A percentile compares a stretch with the other conserved stretches of the same genome.
Evolutionary conservation across 257 asterid species (phyloP).

Genomic region (Jaltomata sinuosa): DNA sequence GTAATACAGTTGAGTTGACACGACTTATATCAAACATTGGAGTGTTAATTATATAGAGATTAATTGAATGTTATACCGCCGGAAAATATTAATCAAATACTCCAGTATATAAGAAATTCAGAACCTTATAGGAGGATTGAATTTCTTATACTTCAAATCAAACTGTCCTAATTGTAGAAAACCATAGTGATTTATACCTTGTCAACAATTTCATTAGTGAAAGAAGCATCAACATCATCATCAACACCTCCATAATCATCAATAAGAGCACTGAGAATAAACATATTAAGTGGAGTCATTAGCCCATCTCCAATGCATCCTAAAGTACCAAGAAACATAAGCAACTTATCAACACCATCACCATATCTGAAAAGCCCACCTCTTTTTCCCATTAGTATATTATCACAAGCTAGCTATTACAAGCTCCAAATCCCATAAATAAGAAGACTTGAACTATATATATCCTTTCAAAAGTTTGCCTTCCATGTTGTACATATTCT

Average conservation of each 20-base stretch:
- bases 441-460: neutral
- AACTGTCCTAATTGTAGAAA: neutral
- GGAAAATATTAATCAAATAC: too few relatives aligned
- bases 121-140: too few relatives aligned
- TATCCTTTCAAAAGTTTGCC: neutral
- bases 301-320: slow-evolving; percentile 81
- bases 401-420: neutral
- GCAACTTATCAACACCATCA: slow-evolving; percentile 46
- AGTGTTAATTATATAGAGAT: too few relatives aligned
- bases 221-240: slow-evolving; percentile 1
- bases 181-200: slow-evolving; percentile 26
- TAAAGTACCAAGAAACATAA: slow-evolving; percentile 51
- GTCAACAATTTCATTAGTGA: slow-evolving; percentile 32
- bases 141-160: too few relatives aligned
- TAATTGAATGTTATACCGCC: too few relatives aligned
- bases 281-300: slow-evolving; percentile 60
- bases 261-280: slow-evolving; percentile 41
- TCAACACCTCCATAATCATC: slow-evolving; percentile 34
- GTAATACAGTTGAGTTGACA: too few relatives aligned
- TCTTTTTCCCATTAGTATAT: slow-evolving; percentile 29
- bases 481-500: neutral
- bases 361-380: slow-evolving; percentile 52
- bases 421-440: neutral
- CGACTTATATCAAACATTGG: too few relatives aligned
- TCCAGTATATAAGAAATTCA: too few relatives aligned